phyloP scores from a whole-genome alignment of 208 protist genomes.

The Phytomonas serpens region DNA sequence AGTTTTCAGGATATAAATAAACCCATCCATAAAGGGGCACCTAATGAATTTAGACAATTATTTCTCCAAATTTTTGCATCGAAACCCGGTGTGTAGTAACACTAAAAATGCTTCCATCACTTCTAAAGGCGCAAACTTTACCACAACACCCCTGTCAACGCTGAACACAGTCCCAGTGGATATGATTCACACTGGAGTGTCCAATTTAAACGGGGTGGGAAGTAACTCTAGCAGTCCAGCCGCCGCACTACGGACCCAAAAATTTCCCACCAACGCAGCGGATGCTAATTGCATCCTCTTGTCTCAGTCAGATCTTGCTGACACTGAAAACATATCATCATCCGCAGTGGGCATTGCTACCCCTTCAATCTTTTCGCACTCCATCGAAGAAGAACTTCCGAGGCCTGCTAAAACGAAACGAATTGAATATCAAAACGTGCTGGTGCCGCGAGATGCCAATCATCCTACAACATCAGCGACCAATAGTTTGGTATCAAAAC shows the following conservation, averaged over 20 bases:
- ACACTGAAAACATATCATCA: neutral
- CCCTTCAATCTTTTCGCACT: neutral
- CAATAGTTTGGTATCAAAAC: neutral
- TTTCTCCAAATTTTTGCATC: conserved; percentile 38
- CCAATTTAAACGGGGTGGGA: neutral
- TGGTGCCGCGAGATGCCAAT: neutral
- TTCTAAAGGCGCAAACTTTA: neutral
- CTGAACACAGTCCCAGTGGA: neutral
- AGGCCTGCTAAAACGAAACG: neutral
- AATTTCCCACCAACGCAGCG: neutral
- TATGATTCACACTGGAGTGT: neutral
- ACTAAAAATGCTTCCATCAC: neutral
- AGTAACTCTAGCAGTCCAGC: neutral
- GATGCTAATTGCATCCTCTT: neutral
- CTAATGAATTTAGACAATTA: conserved; percentile 51
- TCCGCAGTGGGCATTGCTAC: neutral
- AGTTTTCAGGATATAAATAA: conserved; percentile 5
- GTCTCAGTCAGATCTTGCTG: neutral
- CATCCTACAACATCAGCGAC: neutral
- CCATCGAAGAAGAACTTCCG: neutral
- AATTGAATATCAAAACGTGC: neutral
- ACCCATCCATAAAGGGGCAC: conserved; percentile 1
- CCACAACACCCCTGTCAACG: neutral
- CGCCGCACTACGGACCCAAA: neutral
- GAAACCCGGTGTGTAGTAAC: neutral